These are phyloP conservation scores for Casuarina glauca DNA, from an alignment of 306 rosid species.

Conservation along the genomic window DNA sequence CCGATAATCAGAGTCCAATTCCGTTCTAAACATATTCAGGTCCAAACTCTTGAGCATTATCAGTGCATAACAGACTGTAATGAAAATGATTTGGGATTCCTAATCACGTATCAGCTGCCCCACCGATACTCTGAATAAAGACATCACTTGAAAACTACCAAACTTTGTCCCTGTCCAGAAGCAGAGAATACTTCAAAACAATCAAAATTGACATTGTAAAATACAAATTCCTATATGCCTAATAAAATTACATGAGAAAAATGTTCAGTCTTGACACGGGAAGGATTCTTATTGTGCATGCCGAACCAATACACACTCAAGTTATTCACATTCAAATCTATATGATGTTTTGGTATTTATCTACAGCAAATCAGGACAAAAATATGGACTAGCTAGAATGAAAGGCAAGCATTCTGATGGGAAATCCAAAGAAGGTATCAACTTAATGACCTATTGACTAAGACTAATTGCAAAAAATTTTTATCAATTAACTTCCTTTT, in stretches of 20 bases:
- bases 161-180: neutral
- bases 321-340: neutral
- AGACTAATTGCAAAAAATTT: neutral
- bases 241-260: neutral
- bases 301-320: neutral
- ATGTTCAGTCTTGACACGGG: neutral
- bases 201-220: neutral
- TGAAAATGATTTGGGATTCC: neutral
- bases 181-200: neutral
- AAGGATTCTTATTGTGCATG: neutral
- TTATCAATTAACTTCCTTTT: neutral
- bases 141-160: neutral
- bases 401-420: neutral
- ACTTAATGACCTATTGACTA: neutral
- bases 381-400: neutral
- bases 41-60: neutral
- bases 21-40: neutral
- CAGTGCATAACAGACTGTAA: neutral
- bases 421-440: neutral
- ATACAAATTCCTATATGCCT: neutral
- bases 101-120: neutral
- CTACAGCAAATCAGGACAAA: neutral
- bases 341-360: neutral
- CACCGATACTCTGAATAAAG: neutral
- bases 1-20: neutral